Percentiles rank a stretch among this genome's conserved stretches.
These are phyloP conservation scores for Novakomyces olei DNA, from an alignment of 805 yeast genomes.

Conservation along the genomic window DNA sequence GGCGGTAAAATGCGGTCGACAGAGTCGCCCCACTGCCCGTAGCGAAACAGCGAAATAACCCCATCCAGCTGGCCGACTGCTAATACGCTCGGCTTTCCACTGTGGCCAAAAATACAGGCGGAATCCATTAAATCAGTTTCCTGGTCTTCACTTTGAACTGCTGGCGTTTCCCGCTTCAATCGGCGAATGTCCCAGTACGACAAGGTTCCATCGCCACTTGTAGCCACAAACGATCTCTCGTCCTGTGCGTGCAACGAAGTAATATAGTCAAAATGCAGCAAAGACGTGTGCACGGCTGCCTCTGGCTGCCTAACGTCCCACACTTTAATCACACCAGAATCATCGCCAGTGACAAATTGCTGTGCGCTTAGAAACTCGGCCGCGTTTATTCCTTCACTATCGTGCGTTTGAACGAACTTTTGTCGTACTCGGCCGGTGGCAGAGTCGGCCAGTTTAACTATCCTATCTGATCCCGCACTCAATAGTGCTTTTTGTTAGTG, in stretches of 20 bases:
- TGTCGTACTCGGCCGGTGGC: slow-evolving; percentile 1
- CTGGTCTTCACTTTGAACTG: slow-evolving; percentile 3
- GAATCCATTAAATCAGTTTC: slow-evolving; percentile 1
- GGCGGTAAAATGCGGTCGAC: slow-evolving; percentile 2
- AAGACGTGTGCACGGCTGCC: not conserved
- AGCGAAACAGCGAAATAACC: slow-evolving; percentile 1
- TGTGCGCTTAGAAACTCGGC: not conserved
- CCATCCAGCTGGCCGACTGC: slow-evolving; percentile 3
- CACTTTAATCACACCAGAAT: not conserved
- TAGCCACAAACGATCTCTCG: slow-evolving; percentile 1
- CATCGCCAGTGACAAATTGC: slow-evolving; percentile 4
- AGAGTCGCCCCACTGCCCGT: slow-evolving; percentile 4
- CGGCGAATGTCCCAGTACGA: not conserved
- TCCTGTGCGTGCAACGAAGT: slow-evolving; percentile 2
- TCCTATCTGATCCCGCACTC: slow-evolving; percentile 1
- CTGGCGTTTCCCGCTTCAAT: not conserved
- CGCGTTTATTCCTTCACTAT: not conserved
- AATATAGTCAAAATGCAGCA: slow-evolving; percentile 1
- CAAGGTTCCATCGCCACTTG: slow-evolving; percentile 3
- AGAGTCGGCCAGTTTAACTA: not conserved
- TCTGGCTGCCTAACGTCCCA: slow-evolving; percentile 1
- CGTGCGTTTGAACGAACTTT: not conserved
- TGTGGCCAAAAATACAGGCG: not conserved
- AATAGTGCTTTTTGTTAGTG: not conserved
- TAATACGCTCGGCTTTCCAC: not conserved